Base-by-base conservation (phyloP, 257 asterid genomes). In the Thymus quinquecostatus region DNA sequence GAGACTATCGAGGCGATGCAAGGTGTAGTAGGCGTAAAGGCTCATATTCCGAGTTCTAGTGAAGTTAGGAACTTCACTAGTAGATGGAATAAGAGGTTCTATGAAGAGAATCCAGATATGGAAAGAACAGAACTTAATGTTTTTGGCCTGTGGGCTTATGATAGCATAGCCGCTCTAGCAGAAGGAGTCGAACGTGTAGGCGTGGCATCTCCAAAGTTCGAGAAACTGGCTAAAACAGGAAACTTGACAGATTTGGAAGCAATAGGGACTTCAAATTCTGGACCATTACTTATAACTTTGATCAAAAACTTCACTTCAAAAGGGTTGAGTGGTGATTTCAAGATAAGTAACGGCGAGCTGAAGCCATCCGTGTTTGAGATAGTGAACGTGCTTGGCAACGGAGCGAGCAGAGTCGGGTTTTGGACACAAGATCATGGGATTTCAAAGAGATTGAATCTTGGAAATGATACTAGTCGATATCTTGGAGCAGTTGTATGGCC, bases 61-160 rank as follows among this genome's bases (percentile, higher is more conserved):
- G 64, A 74, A 61, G 66, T 76, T 2, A 7, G 33, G 0, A 72
- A 62, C 44, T 84, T 82, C 71, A 76, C 64, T 3, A 47, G 28
- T 34, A 82, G 83, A 72, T 86, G 86, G 86, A 70, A 73, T 34
- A 74, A 69, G 70, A 79, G 80, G 73, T 82, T 84, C 53, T 79
- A 50, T 29, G 50, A 56, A 63, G 82, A 84, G 71, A 76, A 86
- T 71, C 85, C 82, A 0, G 81, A 77, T 8, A 12, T 62, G 61
- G 82, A 78, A 71, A 74, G 55, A 66, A 49, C 73, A 10, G 75
- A 82, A 10, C 71, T 72, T 14, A 80, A 80, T 65, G 78, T 75
- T 66, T 84, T 76, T 2, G 92, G 89, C 34, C 49, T 80, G 61
- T 86, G 86, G 89, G 89, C 86, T 3, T 86, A 86, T 62, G 92